Evolutionary conservation across 2,329 filamentous ascomycete genomes (phyloP).

Genomic region (Elsinoe batatas): DNA sequence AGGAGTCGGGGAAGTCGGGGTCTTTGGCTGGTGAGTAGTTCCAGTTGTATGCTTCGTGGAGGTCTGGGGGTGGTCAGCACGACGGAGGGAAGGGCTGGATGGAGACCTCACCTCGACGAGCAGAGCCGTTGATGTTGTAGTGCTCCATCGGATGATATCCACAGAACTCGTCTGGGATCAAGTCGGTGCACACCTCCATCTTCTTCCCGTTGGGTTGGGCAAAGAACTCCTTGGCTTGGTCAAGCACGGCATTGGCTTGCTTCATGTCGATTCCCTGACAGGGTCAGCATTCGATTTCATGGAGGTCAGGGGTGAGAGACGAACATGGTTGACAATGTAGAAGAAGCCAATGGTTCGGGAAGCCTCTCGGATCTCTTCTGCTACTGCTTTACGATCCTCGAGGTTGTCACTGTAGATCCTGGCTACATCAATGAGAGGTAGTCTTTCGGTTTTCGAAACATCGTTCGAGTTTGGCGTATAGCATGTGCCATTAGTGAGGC

Average conservation of each 20-base stretch:
- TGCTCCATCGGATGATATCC: constrained; percentile 27
- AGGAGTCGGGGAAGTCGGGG: constrained; percentile 14
- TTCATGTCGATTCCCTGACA: constrained; percentile 23
- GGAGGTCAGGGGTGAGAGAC: constrained; percentile 1
- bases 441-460: not conserved
- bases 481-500: constrained; percentile 2
- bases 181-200: constrained; percentile 37
- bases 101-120: constrained; percentile 40
- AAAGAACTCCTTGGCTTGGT: constrained; percentile 31
- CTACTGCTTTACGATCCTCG: constrained; percentile 31
- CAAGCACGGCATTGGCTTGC: constrained; percentile 23
- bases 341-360: constrained; percentile 38
- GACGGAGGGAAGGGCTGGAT: constrained; percentile 37
- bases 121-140: constrained; percentile 34
- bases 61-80: constrained; percentile 17
- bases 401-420: constrained; percentile 29
- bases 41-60: constrained; percentile 25
- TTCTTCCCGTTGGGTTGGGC: constrained; percentile 36
- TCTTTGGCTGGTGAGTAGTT: constrained; percentile 18
- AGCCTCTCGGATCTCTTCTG: constrained; percentile 33
- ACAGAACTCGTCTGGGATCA: constrained; percentile 29
- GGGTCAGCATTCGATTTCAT: constrained; percentile 16
- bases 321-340: constrained; percentile 25
- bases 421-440: constrained; percentile 35
- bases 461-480: constrained; percentile 7